Base-by-base conservation (phyloP, 208 protist species). In the Kentomonas sorsogonicus region DNA sequence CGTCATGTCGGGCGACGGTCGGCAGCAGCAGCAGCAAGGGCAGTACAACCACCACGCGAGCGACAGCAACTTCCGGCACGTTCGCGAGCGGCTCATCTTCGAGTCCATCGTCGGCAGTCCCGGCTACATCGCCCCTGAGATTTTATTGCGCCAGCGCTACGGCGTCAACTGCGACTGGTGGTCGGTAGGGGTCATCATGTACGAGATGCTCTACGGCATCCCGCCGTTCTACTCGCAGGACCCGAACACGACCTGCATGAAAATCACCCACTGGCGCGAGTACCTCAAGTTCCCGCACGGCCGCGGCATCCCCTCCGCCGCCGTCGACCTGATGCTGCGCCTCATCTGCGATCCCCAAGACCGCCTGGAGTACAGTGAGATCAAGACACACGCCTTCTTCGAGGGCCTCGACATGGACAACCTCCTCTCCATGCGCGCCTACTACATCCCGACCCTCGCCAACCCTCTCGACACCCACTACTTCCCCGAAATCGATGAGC, bases 141-240 rank as follows among this genome's bases (percentile, higher is more conserved):
- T 98, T 41, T 63, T 98, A 13, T 74, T 94, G 44, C 88, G 80
- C 56, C 80, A 87, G 74, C 84, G 78, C 1, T 99, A 99, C 74
- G 95, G 94, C 39, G 60, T 94, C 3, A 93, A 96, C 63, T 98
- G 96, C 66, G 97, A 99, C 60, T 98, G 96, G 97, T 99, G 97
- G 97, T 97, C 93, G 7, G 90, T 99, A 0, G 97, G 97, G 20
- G 93, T 98, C 2, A 98, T 99, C 60, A 96, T 98, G 89, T 99
- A 97, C 74, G 96, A 98, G 69, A 98, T 98, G 96, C 63, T 98
- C 3, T 97, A 92, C 51, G 95, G 95, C 27, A 97, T 96, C 43
- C 94, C 96, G 3, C 96, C 96, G 3, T 99, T 99, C 57, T 97
- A 94, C 63, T 91, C 94, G 0, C 83, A 95, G 33, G 89, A 97